Percentiles rank a stretch among this genome's conserved stretches.
Conservation (phyloP, 176 grass and related monocot species). For the Canna indica region DNA sequence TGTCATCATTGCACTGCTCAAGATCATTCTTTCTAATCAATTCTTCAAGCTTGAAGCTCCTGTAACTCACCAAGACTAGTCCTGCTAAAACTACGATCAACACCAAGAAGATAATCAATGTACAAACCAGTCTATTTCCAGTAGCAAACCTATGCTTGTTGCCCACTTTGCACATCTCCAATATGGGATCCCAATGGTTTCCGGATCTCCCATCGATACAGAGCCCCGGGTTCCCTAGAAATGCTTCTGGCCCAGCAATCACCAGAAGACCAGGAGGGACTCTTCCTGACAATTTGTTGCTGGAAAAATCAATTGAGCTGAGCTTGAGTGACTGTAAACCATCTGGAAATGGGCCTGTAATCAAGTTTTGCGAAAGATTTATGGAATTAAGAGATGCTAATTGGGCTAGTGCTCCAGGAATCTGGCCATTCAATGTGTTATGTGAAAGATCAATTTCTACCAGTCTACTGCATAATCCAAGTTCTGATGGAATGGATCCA, state of each 20-base stretch:
- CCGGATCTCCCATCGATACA: conserved; percentile 39
- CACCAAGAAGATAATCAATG: conserved; percentile 34
- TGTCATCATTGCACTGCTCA: conserved; percentile 19
- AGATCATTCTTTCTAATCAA: conserved; percentile 24
- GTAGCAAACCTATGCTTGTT: conserved; percentile 22
- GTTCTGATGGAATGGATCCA: conserved; percentile 49
- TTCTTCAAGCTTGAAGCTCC: conserved; percentile 64
- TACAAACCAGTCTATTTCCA: conserved; percentile 24
- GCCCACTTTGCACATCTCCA: conserved; percentile 41
- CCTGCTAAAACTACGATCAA: conserved; percentile 41
- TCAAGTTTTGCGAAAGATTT: conserved; percentile 68
- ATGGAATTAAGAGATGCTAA: conserved; percentile 49
- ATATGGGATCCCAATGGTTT: conserved; percentile 21
- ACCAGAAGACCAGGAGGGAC: conserved; percentile 48
- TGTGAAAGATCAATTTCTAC: conserved; percentile 61
- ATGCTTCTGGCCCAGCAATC: conserved; percentile 60
- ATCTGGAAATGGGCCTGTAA: conserved; percentile 59
- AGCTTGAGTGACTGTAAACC: conserved; percentile 51
- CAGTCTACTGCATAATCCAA: conserved; percentile 50
- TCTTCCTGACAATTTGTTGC: conserved; percentile 61
- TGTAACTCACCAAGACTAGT: conserved; percentile 48
- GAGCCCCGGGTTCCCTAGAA: conserved; percentile 51
- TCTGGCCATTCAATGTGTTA: conserved; percentile 46
- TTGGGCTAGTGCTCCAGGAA: conserved; percentile 40
- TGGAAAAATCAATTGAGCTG: conserved; percentile 65